Percentiles rank a stretch among this genome's conserved stretches.
phyloP scores from a whole-genome alignment of 495 filamentous ascomycete species.

The Eremomyces bilateralis region DNA sequence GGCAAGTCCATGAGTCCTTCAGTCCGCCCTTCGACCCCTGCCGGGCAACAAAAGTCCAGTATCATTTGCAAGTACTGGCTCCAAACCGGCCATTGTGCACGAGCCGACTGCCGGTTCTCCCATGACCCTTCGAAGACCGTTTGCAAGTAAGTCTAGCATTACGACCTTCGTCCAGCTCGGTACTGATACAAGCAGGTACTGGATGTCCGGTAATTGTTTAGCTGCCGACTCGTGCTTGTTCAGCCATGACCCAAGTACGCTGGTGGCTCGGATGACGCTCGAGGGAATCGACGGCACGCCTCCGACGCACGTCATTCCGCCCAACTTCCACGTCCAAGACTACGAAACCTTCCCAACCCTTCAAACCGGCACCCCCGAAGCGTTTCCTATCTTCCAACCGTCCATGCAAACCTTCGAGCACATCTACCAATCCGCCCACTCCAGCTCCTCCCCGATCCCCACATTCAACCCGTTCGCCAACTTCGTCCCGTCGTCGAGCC shows the following conservation, averaged over 20 bases:
- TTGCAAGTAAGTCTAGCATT: conserved; percentile 63
- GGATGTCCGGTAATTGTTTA: conserved; percentile 90
- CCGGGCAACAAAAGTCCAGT: conserved; percentile 40
- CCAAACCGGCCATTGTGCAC: conserved; percentile 73
- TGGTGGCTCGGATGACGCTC: conserved; percentile 22
- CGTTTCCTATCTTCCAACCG: conserved; percentile 8
- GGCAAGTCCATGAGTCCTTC: conserved; percentile 74
- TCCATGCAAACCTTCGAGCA: conserved; percentile 20
- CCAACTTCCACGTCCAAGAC: conserved; percentile 67
- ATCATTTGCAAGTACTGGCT: conserved; percentile 94
- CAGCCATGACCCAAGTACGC: conserved; percentile 70
- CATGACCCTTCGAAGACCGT: conserved; percentile 89
- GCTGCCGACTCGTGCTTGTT: conserved; percentile 91
- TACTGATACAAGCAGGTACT: conserved; percentile 40
- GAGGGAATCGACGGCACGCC: conserved; percentile 26
- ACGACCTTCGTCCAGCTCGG: conserved; percentile 10
- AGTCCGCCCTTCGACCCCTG: conserved; percentile 54
- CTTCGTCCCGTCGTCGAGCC: conserved; percentile 17
- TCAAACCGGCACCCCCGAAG: conserved; percentile 22
- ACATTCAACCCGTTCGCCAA: conserved; percentile 27
- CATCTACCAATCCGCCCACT: conserved; percentile 6
- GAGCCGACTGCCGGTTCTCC: conserved; percentile 91
- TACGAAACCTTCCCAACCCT: conserved; percentile 77
- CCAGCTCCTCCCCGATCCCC: conserved; percentile 32
- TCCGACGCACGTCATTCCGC: conserved; percentile 28